phyloP scores from a whole-genome alignment of 192 early-diverging fungal genomes.

The Podila horticola region DNA sequence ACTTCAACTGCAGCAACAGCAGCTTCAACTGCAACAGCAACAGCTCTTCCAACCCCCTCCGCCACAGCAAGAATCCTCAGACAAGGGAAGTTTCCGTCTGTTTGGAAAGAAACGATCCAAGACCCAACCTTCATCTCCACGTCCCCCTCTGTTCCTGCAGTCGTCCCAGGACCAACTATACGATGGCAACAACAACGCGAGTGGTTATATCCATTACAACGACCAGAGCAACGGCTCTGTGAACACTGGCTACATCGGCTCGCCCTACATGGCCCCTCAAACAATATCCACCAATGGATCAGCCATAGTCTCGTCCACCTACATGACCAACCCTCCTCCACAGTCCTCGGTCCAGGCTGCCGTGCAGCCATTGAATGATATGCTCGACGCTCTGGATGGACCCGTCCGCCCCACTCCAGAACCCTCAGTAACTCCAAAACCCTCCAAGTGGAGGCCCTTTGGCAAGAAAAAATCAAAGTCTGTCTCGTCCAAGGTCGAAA shows the following conservation, averaged over 20 bases:
- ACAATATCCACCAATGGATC: neutral
- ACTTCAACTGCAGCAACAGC: slow-evolving; percentile 15
- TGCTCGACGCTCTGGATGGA: neutral
- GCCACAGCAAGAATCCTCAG: slow-evolving; percentile 9
- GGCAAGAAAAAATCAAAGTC: slow-evolving; percentile 51
- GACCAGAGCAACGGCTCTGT: neutral
- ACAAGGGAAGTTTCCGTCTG: slow-evolving; percentile 31
- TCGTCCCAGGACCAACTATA: neutral
- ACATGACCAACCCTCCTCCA: slow-evolving; percentile 9
- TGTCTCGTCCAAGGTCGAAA: slow-evolving; percentile 7
- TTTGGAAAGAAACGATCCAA: slow-evolving; percentile 52
- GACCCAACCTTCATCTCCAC: slow-evolving; percentile 34
- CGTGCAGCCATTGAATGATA: neutral
- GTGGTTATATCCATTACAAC: neutral
- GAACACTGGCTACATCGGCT: neutral
- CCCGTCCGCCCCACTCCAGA: neutral
- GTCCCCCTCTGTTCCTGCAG: slow-evolving; percentile 30
- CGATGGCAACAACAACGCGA: neutral
- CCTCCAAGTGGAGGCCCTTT: slow-evolving; percentile 42
- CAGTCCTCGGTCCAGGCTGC: neutral
- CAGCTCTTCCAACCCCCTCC: neutral
- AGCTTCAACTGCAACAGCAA: neutral
- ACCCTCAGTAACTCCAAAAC: slow-evolving; percentile 4
- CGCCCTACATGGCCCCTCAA: slow-evolving; percentile 1
- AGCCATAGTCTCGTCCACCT: slow-evolving; percentile 16